Base-by-base conservation (phyloP, 2,329 filamentous ascomycete genomes). In the Zarea fungicola region DNA sequence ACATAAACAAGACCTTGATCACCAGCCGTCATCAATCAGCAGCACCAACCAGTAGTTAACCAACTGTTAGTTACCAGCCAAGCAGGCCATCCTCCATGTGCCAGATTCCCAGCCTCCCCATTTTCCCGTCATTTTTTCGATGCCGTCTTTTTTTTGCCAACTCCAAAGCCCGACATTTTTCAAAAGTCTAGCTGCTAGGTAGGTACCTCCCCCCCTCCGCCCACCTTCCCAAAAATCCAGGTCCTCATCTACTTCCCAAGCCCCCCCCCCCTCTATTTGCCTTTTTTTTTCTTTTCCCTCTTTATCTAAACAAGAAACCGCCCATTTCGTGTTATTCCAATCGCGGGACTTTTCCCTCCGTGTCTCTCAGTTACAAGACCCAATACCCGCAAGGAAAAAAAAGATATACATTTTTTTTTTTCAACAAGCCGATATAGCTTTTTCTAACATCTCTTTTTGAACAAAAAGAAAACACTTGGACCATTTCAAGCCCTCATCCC, bases 1-100 rank as follows among this genome's bases (percentile, higher is more conserved):
- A 49, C 25, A 23, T 49, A 49, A 49, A 49, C 47, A 49, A 49
- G 29, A 11, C 22, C 3, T 22, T n/a, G n/a, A n/a, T n/a, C n/a
- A n/a, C n/a, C n/a, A n/a, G n/a, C n/a, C 28, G 28, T n/a, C n/a
- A n/a, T n/a, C n/a, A n/a, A n/a, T n/a, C n/a, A n/a, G n/a, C n/a
- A n/a, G n/a, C n/a, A n/a, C n/a, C n/a, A n/a, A n/a, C n/a, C n/a
- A n/a, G n/a, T n/a, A n/a, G n/a, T n/a, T n/a, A n/a, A n/a, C n/a
- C n/a, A n/a, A n/a, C 28, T 31, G 28, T 31, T 35, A n/a, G n/a
- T n/a, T 18, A 13, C 7, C 40, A 42, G 41, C 13, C 28, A 14
- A 9, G 8, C 10, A 14, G 26, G 18, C 16, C 11, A 16, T 18
- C 31, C 21, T n/a, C 31, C 26, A 7, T 6, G 23, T 21, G 8